Evolutionary conservation across 1,139 yeast genomes (phyloP).

Genomic region (Dujonia santamariae): DNA sequence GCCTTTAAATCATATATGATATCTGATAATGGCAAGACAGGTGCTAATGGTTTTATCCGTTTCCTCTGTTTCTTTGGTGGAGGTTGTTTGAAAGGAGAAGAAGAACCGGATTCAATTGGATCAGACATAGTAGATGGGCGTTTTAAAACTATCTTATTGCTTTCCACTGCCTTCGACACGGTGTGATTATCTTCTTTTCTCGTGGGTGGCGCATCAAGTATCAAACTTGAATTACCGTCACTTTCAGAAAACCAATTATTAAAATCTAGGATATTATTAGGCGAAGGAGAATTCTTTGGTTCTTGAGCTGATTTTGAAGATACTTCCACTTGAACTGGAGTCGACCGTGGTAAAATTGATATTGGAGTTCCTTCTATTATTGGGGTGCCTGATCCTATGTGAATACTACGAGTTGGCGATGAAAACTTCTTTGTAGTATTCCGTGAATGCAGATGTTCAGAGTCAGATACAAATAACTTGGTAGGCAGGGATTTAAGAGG

Average conservation of each 20-base stretch:
- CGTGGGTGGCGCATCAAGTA: not conserved
- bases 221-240: constrained; percentile 17
- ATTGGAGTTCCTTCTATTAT: no score
- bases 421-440: no score
- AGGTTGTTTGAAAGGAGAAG: constrained; percentile 9
- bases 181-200: no score
- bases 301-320: no score
- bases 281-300: no score
- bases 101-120: constrained; percentile 9
- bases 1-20: constrained; percentile 20
- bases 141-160: not conserved
- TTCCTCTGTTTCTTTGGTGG: not conserved
- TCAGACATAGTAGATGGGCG: constrained; percentile 8
- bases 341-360: no score
- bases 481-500: not conserved
- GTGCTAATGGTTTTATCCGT: not conserved
- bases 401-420: no score
- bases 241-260: constrained; percentile 27
- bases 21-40: not conserved
- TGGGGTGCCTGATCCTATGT: no score
- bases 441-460: no score
- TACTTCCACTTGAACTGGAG: no score
- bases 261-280: constrained; percentile 17
- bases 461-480: not conserved
- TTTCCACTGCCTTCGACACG: no score